phyloP scores from a whole-genome alignment of 352 stramenopile genomes.

The Phytophthora tentaculata region DNA sequence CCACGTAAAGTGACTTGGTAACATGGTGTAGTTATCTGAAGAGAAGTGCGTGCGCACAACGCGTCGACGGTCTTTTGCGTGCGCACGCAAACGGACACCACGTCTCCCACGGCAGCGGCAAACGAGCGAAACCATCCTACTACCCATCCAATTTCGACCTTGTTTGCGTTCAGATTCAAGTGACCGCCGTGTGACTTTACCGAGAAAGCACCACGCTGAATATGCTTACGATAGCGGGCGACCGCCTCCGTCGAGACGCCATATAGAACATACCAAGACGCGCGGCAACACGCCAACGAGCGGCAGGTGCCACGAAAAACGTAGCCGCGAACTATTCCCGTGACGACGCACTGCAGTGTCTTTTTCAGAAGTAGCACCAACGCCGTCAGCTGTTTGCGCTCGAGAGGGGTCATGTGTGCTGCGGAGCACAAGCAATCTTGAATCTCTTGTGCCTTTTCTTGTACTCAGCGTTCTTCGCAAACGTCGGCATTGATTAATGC shows the following conservation, averaged over 20 bases:
- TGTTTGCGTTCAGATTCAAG: background rate
- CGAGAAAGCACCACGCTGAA: background rate
- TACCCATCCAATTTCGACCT: background rate
- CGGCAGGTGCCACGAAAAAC: background rate
- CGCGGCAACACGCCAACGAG: conserved; percentile 9
- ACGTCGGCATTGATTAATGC: too few species aligned
- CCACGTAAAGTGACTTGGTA: background rate
- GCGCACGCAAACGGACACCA: background rate
- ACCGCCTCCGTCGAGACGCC: conserved; percentile 5
- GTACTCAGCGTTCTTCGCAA: too few species aligned
- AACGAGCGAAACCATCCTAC: background rate
- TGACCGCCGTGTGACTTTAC: background rate
- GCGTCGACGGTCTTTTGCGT: background rate
- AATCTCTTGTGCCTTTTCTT: too few species aligned
- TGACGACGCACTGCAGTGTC: conserved; percentile 1
- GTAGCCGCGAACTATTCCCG: background rate
- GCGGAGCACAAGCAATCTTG: too few species aligned
- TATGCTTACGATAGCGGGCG: conserved; percentile 8
- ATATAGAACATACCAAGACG: background rate
- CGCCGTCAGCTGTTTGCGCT: background rate
- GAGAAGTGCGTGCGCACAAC: background rate
- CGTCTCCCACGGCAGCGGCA: background rate
- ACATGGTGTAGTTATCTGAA: background rate
- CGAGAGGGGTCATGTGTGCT: too few species aligned
- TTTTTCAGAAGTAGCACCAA: conserved; percentile 1